Evolutionary conservation across 164 flowering plant species (phyloP), one percentile per base, ranked within the genome.

Genomic region (Amborella trichopoda): DNA sequence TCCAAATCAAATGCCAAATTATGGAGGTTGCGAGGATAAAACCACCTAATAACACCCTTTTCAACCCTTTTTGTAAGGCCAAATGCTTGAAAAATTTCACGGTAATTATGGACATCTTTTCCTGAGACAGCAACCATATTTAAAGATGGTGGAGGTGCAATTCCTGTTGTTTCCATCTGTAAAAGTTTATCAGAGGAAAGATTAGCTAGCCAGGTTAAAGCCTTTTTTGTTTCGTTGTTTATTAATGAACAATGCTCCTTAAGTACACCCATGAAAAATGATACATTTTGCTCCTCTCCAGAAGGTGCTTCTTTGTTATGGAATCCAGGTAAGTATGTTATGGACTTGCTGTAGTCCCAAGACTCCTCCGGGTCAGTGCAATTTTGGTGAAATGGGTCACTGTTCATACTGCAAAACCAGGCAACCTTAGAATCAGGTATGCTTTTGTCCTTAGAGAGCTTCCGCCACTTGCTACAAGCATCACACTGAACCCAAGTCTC

Each of bases 401-500:
- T 40, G 36, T 87, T 87, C 95, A 87, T 81, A 52, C 89, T 81
- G 61, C 98, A 91, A 70, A 83, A 91, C 98, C 98, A 91, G 48
- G 78, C 80, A 18, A 68, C 56, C 22, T 70, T 52, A 55, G 70
- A 39, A 69, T 68, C 70, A 37, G 78, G 66, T 26, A 62, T 28
- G 60, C 50, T 30, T 44, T 46, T 49, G 16, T 6, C 17, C 39
- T 68, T 63, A 8, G 46, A 44, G 49, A 83, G 70, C 72, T 63
- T 86, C 53, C 98, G 72, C 98, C 98, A 90, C 55, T 90, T 86
- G 26, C 47, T 61, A 58, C 98, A 90, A 34, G 75, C 69, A 75
- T 90, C 96, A 64, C 98, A 90, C 65, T 86, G 96, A 50, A 80
- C 75, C 98, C 98, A 90, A 30, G 73, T 80, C 44, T 90, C 94